phyloP scores from a whole-genome alignment of 179 eudicot genomes.

The Amaranthus tricolor region DNA sequence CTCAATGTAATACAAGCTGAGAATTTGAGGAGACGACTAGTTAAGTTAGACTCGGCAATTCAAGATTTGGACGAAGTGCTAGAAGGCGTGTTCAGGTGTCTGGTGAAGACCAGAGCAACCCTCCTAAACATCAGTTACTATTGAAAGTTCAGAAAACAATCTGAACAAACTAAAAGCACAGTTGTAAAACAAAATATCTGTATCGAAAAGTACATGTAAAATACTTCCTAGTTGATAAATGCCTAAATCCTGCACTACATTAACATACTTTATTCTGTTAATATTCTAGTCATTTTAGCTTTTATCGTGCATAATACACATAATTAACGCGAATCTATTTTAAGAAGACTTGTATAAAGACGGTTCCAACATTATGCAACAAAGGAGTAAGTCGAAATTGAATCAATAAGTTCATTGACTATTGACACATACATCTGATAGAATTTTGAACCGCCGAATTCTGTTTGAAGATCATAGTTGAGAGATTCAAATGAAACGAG shows the following conservation, averaged over 20 bases:
- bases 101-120: slow-evolving; percentile 43
- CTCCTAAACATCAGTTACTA: slow-evolving; percentile 39
- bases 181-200: too few species aligned
- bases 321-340: too few species aligned
- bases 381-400: neutral
- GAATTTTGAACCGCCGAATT: neutral
- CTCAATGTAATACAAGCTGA: slow-evolving; percentile 21
- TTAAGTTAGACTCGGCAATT: slow-evolving; percentile 29
- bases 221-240: too few species aligned
- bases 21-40: slow-evolving; percentile 27
- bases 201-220: too few species aligned
- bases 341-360: too few species aligned
- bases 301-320: too few species aligned
- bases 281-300: too few species aligned
- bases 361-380: too few species aligned
- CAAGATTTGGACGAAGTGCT: slow-evolving; percentile 39
- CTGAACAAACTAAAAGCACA: neutral
- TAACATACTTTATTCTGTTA: too few species aligned
- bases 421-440: neutral
- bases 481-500: neutral
- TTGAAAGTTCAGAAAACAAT: slow-evolving; percentile 1
- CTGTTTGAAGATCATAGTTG: neutral
- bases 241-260: too few species aligned
- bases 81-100: slow-evolving; percentile 37
- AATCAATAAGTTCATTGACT: neutral